These are phyloP conservation scores for Brasilioporus rufonigricans DNA, from an alignment of 768 basidiomycete species.

Conservation along the genomic window DNA sequence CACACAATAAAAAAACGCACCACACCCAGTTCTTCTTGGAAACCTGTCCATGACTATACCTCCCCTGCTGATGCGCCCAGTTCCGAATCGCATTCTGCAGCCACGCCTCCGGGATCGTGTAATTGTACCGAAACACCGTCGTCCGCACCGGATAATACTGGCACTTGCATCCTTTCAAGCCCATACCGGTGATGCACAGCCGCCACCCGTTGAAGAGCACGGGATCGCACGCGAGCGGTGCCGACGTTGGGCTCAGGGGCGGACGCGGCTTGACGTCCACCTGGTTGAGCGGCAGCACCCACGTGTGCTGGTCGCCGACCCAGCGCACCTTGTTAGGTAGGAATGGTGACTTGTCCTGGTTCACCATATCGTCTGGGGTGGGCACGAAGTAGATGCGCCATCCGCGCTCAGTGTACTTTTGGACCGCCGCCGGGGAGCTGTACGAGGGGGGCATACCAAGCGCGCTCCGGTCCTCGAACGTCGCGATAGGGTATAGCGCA, in stretches of 20 bases:
- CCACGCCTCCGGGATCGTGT: conserved; percentile 13
- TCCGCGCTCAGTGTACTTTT: conserved; percentile 39
- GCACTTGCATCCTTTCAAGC: background rate
- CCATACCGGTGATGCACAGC: background rate
- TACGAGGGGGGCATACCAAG: conserved; percentile 19
- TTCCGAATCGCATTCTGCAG: background rate
- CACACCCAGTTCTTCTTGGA: conserved; percentile 20
- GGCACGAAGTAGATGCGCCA: conserved; percentile 21
- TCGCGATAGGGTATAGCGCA: conserved; percentile 41
- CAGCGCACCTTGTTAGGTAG: conserved; percentile 23
- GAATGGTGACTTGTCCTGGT: conserved; percentile 1
- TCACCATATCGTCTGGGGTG: background rate
- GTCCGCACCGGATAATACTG: conserved; percentile 7
- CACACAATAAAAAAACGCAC: conserved; percentile 3
- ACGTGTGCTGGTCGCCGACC: conserved; percentile 29
- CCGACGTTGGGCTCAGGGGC: background rate
- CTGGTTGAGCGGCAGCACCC: background rate
- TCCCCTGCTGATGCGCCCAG: conserved; percentile 17
- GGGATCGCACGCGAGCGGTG: background rate
- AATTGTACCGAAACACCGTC: conserved; percentile 29
- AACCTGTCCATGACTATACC: background rate
- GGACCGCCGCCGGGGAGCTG: conserved; percentile 7
- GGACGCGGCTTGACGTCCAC: background rate
- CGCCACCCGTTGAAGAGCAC: conserved; percentile 26
- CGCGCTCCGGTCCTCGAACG: conserved; percentile 34